These are phyloP conservation scores for Solanum sejunctum DNA, from an alignment of 257 asterid species.

Conservation along the genomic window DNA sequence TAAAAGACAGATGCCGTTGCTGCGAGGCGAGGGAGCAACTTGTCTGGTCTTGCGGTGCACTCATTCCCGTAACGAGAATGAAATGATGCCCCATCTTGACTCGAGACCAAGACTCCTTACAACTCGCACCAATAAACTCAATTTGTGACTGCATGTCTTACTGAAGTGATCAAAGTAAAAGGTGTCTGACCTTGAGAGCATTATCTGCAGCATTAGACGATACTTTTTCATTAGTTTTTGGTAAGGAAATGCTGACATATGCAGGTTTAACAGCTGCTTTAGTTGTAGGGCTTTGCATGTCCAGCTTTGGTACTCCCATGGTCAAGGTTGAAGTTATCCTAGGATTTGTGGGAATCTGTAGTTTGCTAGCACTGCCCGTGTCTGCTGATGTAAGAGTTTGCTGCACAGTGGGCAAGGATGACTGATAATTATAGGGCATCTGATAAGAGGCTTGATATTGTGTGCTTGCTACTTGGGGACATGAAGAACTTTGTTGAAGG, in stretches of 20 bases:
- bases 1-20: too few relatives aligned
- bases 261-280: conserved; percentile 52
- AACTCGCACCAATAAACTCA: neutral
- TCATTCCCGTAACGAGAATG: too few relatives aligned
- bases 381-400: conserved; percentile 49
- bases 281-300: conserved; percentile 41
- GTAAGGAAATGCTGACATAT: conserved; percentile 57
- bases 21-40: too few relatives aligned
- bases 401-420: conserved; percentile 43
- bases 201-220: conserved; percentile 42
- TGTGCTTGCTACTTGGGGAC: conserved; percentile 35
- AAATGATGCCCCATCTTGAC: too few relatives aligned
- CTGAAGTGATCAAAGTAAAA: neutral
- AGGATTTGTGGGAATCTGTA: conserved; percentile 96
- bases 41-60: too few relatives aligned
- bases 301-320: conserved; percentile 35
- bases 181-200: conserved; percentile 50
- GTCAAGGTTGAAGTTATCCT: conserved; percentile 74
- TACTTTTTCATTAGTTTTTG: conserved; percentile 42
- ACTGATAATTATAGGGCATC: conserved; percentile 50
- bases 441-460: conserved; percentile 42
- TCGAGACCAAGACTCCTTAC: too few relatives aligned
- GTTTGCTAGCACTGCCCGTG: conserved; percentile 43
- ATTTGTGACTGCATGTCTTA: neutral
- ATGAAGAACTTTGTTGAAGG: conserved; percentile 37